Evolutionary conservation across 768 basidiomycete genomes (phyloP).

Genomic region (Lactarius vividus): DNA sequence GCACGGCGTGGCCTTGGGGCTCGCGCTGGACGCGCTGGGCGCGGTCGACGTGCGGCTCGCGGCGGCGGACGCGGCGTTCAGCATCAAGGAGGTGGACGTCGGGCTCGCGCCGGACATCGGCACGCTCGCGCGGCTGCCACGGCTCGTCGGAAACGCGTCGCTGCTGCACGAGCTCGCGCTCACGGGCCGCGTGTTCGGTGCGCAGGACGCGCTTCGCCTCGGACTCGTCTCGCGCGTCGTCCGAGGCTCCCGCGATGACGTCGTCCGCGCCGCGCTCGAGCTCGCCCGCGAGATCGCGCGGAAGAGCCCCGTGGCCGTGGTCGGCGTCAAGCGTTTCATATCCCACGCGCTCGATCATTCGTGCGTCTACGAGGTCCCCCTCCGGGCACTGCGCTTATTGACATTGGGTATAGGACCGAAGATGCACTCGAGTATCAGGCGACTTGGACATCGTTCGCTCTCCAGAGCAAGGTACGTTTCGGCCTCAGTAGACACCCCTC

Average conservation of each 20-base stretch:
- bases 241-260: constrained; percentile 60
- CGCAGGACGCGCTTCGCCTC: constrained; percentile 60
- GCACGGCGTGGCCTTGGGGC: constrained; percentile 71
- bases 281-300: constrained; percentile 62
- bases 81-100: constrained; percentile 85
- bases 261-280: constrained; percentile 61
- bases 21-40: constrained; percentile 72
- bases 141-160: constrained; percentile 71
- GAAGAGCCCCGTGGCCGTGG: constrained; percentile 79
- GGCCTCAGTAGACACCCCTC: neutral
- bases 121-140: constrained; percentile 77
- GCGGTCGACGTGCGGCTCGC: constrained; percentile 82
- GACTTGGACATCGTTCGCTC: constrained; percentile 47
- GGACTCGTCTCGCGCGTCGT: constrained; percentile 72
- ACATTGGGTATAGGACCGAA: constrained; percentile 31
- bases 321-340: constrained; percentile 74
- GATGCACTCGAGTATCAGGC: constrained; percentile 58
- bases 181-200: constrained; percentile 67
- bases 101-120: constrained; percentile 89
- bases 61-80: constrained; percentile 57
- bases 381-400: neutral
- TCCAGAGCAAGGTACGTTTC: constrained; percentile 45
- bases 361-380: constrained; percentile 39
- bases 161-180: constrained; percentile 73
- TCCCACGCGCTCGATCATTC: constrained; percentile 77